Evolutionary conservation across 768 basidiomycete species (phyloP).

Genomic region (Galerina sulciceps): DNA sequence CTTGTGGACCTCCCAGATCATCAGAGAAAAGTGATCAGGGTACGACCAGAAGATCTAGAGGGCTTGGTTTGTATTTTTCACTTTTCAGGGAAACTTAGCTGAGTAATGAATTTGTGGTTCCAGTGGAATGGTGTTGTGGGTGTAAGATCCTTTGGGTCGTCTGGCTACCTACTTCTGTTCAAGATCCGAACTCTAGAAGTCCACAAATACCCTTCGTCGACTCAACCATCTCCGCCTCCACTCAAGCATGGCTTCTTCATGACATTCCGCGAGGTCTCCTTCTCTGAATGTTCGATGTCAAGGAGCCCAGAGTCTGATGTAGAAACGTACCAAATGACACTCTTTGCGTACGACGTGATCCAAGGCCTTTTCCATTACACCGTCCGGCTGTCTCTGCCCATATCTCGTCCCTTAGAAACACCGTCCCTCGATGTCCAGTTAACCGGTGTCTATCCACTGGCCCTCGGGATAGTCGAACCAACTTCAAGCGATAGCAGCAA

Average conservation of each 20-base stretch:
- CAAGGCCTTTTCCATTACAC: conserved; percentile 57
- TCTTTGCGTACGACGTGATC: conserved; percentile 49
- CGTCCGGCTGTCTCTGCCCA: conserved; percentile 29
- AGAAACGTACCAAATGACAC: conserved; percentile 29
- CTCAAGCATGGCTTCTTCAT: conserved; percentile 29
- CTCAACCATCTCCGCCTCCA: neutral
- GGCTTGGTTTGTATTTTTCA: conserved; percentile 32
- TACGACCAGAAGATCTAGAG: conserved; percentile 32
- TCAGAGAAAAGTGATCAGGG: conserved; percentile 12
- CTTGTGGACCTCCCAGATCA: neutral
- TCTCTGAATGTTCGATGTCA: conserved; percentile 33
- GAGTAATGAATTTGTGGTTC: neutral
- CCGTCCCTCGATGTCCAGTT: conserved; percentile 40
- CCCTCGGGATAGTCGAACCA: conserved; percentile 22
- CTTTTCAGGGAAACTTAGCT: neutral
- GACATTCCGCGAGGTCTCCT: conserved; percentile 48
- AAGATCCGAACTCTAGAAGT: conserved; percentile 56
- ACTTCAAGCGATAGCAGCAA: conserved; percentile 9
- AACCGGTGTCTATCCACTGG: conserved; percentile 47
- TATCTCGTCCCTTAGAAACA: neutral
- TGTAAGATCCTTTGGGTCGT: conserved; percentile 46
- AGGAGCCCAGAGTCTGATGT: conserved; percentile 2
- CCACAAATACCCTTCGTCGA: conserved; percentile 26
- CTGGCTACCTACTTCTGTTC: conserved; percentile 50
- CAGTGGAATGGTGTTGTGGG: conserved; percentile 48